These are phyloP conservation scores for Bryoglossum gracile DNA, from an alignment of 495 filamentous ascomycete species.

Conservation along the genomic window DNA sequence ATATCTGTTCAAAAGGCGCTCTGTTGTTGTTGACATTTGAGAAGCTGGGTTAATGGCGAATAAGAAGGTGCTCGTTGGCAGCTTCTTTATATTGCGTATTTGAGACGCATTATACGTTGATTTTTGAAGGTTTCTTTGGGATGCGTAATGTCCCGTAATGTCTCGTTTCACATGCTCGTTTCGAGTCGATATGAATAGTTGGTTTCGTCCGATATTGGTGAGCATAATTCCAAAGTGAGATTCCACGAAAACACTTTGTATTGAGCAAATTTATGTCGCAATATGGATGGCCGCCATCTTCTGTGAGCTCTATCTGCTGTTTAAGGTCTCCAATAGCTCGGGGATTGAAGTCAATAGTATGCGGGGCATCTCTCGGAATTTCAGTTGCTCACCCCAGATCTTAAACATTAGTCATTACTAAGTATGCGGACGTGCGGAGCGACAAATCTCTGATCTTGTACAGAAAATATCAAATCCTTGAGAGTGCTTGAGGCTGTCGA, in stretches of 20 bases:
- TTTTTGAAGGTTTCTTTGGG: background rate
- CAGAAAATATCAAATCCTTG: constrained; percentile 4
- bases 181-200: constrained; percentile 2
- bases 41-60: background rate
- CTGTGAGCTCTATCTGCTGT: constrained; percentile 1
- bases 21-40: constrained; percentile 1
- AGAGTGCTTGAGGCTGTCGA: background rate
- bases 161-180: constrained; percentile 3
- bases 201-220: background rate
- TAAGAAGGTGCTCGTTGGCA: background rate
- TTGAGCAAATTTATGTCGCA: background rate
- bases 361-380: constrained; percentile 3
- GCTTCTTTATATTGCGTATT: constrained; percentile 3
- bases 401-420: background rate
- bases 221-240: constrained; percentile 1
- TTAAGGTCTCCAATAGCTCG: background rate
- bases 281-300: background rate
- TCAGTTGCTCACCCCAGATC: constrained; percentile 1
- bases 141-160: background rate
- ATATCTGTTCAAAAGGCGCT: background rate
- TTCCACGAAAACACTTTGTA: background rate
- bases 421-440: background rate
- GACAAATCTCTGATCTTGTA: constrained; percentile 8
- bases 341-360: constrained; percentile 2
- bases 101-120: constrained; percentile 4